Evolutionary conservation across 345 rosid genomes (phyloP).

Genomic region (Acer negundo): DNA sequence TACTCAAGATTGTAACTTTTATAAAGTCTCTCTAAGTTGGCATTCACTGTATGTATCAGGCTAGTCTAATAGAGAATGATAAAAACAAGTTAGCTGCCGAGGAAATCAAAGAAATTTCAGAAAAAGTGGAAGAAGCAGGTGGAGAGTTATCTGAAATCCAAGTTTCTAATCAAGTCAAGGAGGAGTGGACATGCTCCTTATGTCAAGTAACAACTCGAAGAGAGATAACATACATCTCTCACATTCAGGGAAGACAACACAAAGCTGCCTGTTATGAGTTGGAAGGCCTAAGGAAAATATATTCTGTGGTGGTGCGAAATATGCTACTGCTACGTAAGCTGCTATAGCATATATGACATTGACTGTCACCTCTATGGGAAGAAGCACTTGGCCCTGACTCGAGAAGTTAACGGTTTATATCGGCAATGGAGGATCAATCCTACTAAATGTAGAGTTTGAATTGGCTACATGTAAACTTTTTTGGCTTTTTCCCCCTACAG

Average conservation of each 20-base stretch:
- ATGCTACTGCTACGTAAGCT: slow-evolving; percentile 5
- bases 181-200: slow-evolving; percentile 34
- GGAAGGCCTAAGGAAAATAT: not conserved
- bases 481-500: not conserved
- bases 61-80: slow-evolving; percentile 10
- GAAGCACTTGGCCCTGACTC: not conserved
- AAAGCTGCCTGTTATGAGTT: slow-evolving; percentile 16
- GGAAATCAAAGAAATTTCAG: slow-evolving; percentile 3
- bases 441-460: not conserved
- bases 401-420: not conserved
- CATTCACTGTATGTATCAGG: slow-evolving; percentile 8
- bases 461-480: not conserved
- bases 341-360: not conserved
- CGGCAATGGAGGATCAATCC: not conserved
- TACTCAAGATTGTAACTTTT: no score
- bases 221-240: slow-evolving; percentile 19
- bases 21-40: no score
- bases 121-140: not conserved
- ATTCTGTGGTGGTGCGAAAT: not conserved
- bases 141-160: slow-evolving; percentile 3
- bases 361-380: not conserved
- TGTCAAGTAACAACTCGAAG: slow-evolving; percentile 25
- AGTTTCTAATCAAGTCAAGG: slow-evolving; percentile 14
- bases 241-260: slow-evolving; percentile 32
- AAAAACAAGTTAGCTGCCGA: not conserved